Evolutionary conservation across 176 grass and related monocot species (phyloP), one percentile per base, ranked within the genome.

Genomic region (Cenchrus americanus): DNA sequence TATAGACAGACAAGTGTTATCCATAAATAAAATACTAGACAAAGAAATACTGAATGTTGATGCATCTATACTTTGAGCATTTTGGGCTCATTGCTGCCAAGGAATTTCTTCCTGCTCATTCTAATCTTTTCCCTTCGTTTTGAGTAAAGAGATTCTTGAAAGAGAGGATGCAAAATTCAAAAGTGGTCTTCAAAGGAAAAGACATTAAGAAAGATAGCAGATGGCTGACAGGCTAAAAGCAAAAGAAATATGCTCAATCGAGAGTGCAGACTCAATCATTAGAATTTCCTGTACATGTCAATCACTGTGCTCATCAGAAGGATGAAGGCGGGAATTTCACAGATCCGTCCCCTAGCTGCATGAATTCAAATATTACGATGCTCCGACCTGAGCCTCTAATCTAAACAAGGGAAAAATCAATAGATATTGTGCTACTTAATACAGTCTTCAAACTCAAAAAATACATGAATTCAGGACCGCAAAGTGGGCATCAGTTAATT

Each of bases 131-230:
- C 53, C 18, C 10, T 73, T 58, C 64, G 40, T 77, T 30, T 30
- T 49, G 42, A 63, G 70, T 10, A 83, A 80, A 60, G 46, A 69
- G 62, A 76, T 54, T 61, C 42, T 62, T 68, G 60, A 77, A 85
- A 91, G 66, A 69, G 85, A 54, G 71, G 78, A 32, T 85, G 86
- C 73, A 76, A 81, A 88, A 84, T 73, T 48, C 62, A 90, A 90
- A 90, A 48, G 80, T 57, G 24, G 19, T 80, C 66, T 24, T 62
- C 62, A 80, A 80, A 84, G 44, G 9, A 83, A 85, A 85, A 82
- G 41, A 49, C 43, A 37, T 82, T 43, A 50, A 85, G 50, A 91
- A 91, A 82, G 51, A n/a, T 51, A 91, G 30, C 66, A 85, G 78
- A 88, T 82, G 73, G 15, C 32, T 69, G 27, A 77, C 2, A 54